Evolutionary conservation across 2,329 filamentous ascomycete species (phyloP), one percentile per base, ranked within the genome.

Genomic region (Trichoderma brevicompactum): DNA sequence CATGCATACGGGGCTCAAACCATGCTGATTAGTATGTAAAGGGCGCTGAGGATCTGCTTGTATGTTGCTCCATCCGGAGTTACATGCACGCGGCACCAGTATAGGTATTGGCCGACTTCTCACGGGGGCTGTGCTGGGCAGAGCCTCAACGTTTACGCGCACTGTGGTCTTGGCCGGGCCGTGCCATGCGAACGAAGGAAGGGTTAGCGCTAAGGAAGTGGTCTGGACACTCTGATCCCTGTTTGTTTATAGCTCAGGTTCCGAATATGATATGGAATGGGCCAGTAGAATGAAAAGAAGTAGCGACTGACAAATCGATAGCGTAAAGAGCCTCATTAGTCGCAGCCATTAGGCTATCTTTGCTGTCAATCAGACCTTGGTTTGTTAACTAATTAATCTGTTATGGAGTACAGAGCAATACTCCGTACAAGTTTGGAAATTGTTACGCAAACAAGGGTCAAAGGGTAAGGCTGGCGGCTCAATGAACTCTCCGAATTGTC

Each of bases 121-220:
- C 48, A 52, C 7, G 19, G 49, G 60, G 60, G 60, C 60, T 63
- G 49, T 63, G 60, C 40, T n/a, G 38, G 48, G 23, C 48, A 62
- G 60, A 63, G 49, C 60, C 40, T 53, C 60, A 63, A 17, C 49
- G 60, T 63, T 54, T 38, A 17, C 9, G 17, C 60, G 17, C 60
- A 63, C 60, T 63, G 60, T 63, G 49, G 40, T 28, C 19, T 44
- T 43, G 7, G 40, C 60, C 60, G 60, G 49, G 40, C 60, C 60
- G 60, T 63, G 23, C 60, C 61, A 49, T 56, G 52, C n/a, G 43
- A 53, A 48, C 19, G 43, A 49, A 49, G 19, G 61, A 44, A 54
- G 49, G 46, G 10, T 36, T 15, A 17, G 49, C 60, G 38, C 49
- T 63, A 63, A 53, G n/a, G n/a, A 36, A 43, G 36, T 41, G 23